Conservation (phyloP, 768 basidiomycete species). For the Podaxis carcinomalis region DNA sequence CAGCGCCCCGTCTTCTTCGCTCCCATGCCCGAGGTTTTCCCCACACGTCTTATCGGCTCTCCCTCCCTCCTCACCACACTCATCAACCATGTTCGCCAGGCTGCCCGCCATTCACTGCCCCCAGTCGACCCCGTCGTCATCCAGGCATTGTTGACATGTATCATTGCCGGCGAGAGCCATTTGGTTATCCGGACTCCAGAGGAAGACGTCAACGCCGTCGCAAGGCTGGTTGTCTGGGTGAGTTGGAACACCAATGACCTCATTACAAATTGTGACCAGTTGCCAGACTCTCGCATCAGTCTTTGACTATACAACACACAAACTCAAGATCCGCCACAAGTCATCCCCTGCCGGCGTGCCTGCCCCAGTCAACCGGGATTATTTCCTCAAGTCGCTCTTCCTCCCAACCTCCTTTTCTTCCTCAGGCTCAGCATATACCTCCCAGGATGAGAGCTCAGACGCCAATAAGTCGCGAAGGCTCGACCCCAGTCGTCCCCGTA, state of each 20-base stretch:
- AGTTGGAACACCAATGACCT: conserved; percentile 19
- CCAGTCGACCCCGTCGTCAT: conserved; percentile 62
- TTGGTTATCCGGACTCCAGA: conserved; percentile 61
- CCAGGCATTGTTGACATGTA: conserved; percentile 61
- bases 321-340: conserved; percentile 41
- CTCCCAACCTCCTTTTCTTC: conserved; percentile 17
- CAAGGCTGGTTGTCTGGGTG: conserved; percentile 57
- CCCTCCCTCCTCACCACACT: conserved; percentile 47
- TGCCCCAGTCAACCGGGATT: conserved; percentile 9
- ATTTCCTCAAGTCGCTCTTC: conserved; percentile 27
- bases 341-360: conserved; percentile 11
- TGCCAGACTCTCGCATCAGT: conserved; percentile 54
- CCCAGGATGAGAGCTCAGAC: conserved; percentile 20
- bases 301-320: conserved; percentile 57
- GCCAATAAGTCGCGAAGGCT: conserved; percentile 12
- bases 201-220: conserved; percentile 59
- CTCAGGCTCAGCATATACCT: conserved; percentile 15
- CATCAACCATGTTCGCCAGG: conserved; percentile 40
- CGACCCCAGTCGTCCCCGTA: conserved; percentile 8
- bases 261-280: conserved; percentile 2
- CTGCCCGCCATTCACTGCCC: conserved; percentile 35
- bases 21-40: conserved; percentile 18
- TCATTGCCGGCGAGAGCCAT: conserved; percentile 59
- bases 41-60: conserved; percentile 35
- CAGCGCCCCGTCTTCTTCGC: background rate